Evolutionary conservation across 305 asterid species (phyloP), one percentile per base, ranked within the genome.

Genomic region (Rubia occidens): DNA sequence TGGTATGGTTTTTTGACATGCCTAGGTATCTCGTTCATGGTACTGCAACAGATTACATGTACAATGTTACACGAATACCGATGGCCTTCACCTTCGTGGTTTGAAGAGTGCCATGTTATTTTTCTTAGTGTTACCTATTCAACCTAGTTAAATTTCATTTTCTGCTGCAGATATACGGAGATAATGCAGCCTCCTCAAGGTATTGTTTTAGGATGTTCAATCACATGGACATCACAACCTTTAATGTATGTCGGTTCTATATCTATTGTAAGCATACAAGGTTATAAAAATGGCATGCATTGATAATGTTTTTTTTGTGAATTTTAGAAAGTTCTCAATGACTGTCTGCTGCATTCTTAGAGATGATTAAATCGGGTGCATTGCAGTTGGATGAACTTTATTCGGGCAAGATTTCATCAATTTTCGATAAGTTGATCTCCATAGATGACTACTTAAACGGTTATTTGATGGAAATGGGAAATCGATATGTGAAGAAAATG

Each of bases 51-150:
- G 99, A 94, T 75, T 94, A 83, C 79, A 94, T 94, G 96, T 94
- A 84, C 61, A 97, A 94, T 67, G 79, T 94, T 60, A 94, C 91
- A 69, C 83, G 93, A 84, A 95, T 94, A 59, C 97, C 99, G 44
- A 89, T 94, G 96, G 89, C 97, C 69, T 94, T 87, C 82, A 94
- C 99, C 63, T 94, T 94, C 15, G 99, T 90, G 97, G 99, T 91
- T 65, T 67, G 85, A 21, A 67, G 56, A 55, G 63, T 60, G 5
- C 69, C 13, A 71, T 62, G 65, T 42, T 47, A 63, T 60, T 66
- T 10, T 32, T 32, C 4, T 32, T 60, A 51, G 3, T 8, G 32
- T 54, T 43, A 26, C 60, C n/a, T 8, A 55, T 45, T 53, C 49
- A 13, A 17, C 18, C 37, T 32, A 64, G 32, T 15, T 45, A 24